phyloP scores from a whole-genome alignment of 2,329 filamentous ascomycete genomes.

The Colletotrichum sp. region DNA sequence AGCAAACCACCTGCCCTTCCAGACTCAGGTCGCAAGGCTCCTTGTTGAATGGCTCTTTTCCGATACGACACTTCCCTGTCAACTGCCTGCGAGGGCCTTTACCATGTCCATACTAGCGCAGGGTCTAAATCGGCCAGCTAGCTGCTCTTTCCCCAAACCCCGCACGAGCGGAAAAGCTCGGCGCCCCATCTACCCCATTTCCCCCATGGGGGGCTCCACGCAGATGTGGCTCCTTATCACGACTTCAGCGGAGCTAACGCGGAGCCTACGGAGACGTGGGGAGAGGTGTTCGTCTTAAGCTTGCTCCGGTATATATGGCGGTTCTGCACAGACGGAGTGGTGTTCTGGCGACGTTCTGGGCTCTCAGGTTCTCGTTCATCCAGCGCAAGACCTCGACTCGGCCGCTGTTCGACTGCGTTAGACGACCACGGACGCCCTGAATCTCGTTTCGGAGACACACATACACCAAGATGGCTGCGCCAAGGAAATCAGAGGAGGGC shows the following conservation, averaged over 20 bases:
- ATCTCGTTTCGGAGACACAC: background rate
- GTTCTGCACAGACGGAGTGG: background rate
- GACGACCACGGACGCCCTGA: background rate
- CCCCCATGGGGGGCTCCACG: constrained; percentile 14
- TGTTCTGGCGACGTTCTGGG: background rate
- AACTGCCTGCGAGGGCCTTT: background rate
- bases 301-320: background rate
- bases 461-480: background rate
- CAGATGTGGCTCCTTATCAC: background rate
- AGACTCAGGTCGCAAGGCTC: background rate
- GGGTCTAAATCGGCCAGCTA: background rate
- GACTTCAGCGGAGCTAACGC: constrained; percentile 3
- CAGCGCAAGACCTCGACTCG: background rate
- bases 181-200: constrained; percentile 3
- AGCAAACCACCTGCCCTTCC: background rate
- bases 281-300: background rate
- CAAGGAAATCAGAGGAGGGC: background rate
- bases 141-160: background rate
- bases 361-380: background rate
- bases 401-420: background rate
- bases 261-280: background rate
- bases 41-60: background rate
- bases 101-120: constrained; percentile 3
- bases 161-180: constrained; percentile 18
- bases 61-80: background rate